Conservation (phyloP, 148 eudicot species). For the Simmondsia chinensis region DNA sequence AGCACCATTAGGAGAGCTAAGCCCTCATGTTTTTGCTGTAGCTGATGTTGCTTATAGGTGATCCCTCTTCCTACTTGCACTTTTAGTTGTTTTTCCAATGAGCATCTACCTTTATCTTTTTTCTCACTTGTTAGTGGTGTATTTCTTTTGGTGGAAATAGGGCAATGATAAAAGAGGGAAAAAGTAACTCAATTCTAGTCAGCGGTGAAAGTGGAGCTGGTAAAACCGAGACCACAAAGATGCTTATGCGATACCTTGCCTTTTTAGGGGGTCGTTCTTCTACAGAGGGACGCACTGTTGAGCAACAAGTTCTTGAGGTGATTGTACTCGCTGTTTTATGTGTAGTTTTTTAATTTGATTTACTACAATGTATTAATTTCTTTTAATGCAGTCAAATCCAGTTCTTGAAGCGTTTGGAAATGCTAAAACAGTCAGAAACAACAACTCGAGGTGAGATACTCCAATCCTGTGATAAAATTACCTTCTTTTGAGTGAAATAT, state of each 20-base stretch:
- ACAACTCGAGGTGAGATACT: conserved; percentile 84
- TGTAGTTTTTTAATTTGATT: conserved; percentile 3
- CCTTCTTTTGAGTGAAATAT: too few relatives aligned
- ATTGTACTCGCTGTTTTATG: background rate
- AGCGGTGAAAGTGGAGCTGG: conserved; percentile 99
- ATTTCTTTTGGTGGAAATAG: conserved; percentile 25
- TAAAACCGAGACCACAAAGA: conserved; percentile 97
- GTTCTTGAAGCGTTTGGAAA: conserved; percentile 99
- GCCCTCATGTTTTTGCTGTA: conserved; percentile 97
- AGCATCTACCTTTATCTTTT: too few relatives aligned
- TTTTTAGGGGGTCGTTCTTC: conserved; percentile 87
- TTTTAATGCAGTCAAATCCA: conserved; percentile 88
- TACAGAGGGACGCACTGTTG: conserved; percentile 96
- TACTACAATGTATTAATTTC: conserved; percentile 3
- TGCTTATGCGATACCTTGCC: conserved; percentile 97
- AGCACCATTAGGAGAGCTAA: conserved; percentile 85
- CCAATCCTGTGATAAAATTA: conserved; percentile 2
- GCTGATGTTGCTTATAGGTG: conserved; percentile 96
- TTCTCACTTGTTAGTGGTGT: too few relatives aligned
- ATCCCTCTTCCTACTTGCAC: conserved; percentile 6
- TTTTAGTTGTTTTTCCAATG: background rate
- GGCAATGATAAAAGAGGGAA: conserved; percentile 89
- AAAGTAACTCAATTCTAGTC: conserved; percentile 90
- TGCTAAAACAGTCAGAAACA: conserved; percentile 98
- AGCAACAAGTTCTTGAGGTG: conserved; percentile 99